phyloP scores from a whole-genome alignment of 768 basidiomycete genomes.

The Multifurca ochricompacta region DNA sequence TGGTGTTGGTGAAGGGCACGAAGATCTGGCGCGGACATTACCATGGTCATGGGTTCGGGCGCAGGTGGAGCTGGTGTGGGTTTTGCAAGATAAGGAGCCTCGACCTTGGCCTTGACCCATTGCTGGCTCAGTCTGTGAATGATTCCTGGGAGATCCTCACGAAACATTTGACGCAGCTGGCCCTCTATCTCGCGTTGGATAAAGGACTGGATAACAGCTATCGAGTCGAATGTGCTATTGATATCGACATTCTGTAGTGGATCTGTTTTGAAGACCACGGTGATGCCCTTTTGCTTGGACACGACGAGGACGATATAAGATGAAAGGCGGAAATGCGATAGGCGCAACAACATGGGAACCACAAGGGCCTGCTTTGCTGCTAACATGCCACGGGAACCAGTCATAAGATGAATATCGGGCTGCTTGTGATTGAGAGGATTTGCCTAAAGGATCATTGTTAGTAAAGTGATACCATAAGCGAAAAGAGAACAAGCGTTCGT shows the following conservation, averaged over 20 bases:
- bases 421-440: conserved; percentile 89
- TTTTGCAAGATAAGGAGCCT: conserved; percentile 72
- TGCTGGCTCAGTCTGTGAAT: conserved; percentile 93
- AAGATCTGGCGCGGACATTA: background rate
- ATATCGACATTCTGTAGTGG: conserved; percentile 97
- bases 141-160: conserved; percentile 90
- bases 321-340: conserved; percentile 85
- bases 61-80: conserved; percentile 30
- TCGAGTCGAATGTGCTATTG: conserved; percentile 94
- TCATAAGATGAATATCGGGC: conserved; percentile 80
- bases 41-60: conserved; percentile 1
- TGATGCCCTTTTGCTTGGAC: conserved; percentile 95
- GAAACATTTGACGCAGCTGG: conserved; percentile 81
- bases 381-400: conserved; percentile 77
- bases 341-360: conserved; percentile 94
- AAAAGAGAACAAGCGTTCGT: too few species aligned
- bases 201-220: conserved; percentile 94
- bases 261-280: conserved; percentile 98
- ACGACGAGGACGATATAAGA: conserved; percentile 97
- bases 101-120: conserved; percentile 91
- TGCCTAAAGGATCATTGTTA: conserved; percentile 59
- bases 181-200: conserved; percentile 96
- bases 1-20: background rate
- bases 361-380: conserved; percentile 91
- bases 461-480: too few species aligned